Evolutionary conservation across 2,329 filamentous ascomycete species (phyloP), one percentile per base, ranked within the genome.

Genomic region (Mycocentrospora acerina): DNA sequence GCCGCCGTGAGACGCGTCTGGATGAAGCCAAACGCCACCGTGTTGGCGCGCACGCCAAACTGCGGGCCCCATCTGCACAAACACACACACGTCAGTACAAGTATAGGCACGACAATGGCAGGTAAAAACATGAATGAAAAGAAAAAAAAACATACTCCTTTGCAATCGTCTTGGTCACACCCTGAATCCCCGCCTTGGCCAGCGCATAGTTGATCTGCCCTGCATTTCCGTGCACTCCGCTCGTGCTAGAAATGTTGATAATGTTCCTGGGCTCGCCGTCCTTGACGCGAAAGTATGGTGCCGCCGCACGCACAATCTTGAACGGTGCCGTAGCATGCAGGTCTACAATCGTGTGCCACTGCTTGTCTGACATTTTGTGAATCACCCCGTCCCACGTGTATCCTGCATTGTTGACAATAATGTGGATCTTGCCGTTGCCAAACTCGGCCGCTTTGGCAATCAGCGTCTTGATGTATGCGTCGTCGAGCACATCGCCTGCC

Each of bases 371-470:
- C 76, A 89, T 91, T 77, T 93, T 94, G 76, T 94, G 88, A 52
- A 94, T 89, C 26, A 94, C 88, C 6, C 85, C 90, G 66, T 95
- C 90, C 88, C 89, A 95, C 1, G 90, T 95, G 70, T 88, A 94
- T 28, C 88, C 89, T 1, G 89, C 90, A 65, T 95, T 95, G 70
- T 95, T 94, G 43, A 95, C 86, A 40, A 95, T 85, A 63, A 93
- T 86, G 67, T 95, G 86, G 47, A 95, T 90, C 75, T 94, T 94
- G 59, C 88, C 89, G 49, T 78, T 74, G 42, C 90, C 90, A 61
- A 95, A 94, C 32, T 83, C 84, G 1, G 87, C 89, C 0, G 88
- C 78, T 59, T 82, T 80, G 61, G 82, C 75, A 17, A 95, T 81
- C n/a, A 95, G 78, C 8, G 75, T 71, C 44, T 81, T 76, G 61